Percentiles rank a stretch among this genome's conserved stretches.
Evolutionary conservation across 2,329 filamentous ascomycete species (phyloP).

Genomic region (Cladophialophora exuberans): DNA sequence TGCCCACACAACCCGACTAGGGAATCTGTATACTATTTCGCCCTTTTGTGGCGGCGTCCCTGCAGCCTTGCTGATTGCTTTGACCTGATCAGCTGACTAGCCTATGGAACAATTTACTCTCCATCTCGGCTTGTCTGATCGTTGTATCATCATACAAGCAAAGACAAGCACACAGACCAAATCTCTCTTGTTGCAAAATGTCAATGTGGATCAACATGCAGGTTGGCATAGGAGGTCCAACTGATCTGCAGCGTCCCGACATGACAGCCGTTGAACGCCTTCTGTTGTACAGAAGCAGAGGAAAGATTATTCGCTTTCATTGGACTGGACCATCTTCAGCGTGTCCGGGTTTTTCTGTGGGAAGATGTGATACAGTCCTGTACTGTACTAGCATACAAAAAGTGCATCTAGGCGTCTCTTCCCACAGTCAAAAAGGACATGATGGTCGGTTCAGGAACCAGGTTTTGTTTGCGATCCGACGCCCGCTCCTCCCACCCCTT

Average conservation of each 20-base stretch:
- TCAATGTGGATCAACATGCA: constrained; percentile 22
- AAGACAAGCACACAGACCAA: constrained; percentile 19
- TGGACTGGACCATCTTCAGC: constrained; percentile 16
- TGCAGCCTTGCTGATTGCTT: constrained; percentile 1
- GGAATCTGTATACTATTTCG: background rate
- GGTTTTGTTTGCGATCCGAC: constrained; percentile 32
- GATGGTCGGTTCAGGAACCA: constrained; percentile 24
- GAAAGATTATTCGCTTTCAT: constrained; percentile 22
- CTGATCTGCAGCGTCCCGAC: constrained; percentile 20
- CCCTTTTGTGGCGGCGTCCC: background rate
- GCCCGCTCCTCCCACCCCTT: constrained; percentile 10
- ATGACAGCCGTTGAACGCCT: constrained; percentile 27
- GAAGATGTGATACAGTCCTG: constrained; percentile 23
- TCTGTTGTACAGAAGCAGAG: constrained; percentile 18
- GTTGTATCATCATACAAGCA: constrained; percentile 12
- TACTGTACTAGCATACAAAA: constrained; percentile 24
- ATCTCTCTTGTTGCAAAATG: constrained; percentile 18
- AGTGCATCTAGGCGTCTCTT: constrained; percentile 17
- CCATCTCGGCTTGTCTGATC: constrained; percentile 16
- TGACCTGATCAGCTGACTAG: background rate
- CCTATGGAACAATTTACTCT: background rate
- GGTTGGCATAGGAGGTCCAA: constrained; percentile 30
- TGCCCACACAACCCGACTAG: background rate
- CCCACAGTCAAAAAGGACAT: constrained; percentile 14
- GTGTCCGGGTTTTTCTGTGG: constrained; percentile 19